A percentile compares a stretch with the other conserved stretches of the same genome.
These are phyloP conservation scores for Mesotaenium endlicherianum DNA, from an alignment of 139 green algal genomes.

Conservation along the genomic window DNA sequence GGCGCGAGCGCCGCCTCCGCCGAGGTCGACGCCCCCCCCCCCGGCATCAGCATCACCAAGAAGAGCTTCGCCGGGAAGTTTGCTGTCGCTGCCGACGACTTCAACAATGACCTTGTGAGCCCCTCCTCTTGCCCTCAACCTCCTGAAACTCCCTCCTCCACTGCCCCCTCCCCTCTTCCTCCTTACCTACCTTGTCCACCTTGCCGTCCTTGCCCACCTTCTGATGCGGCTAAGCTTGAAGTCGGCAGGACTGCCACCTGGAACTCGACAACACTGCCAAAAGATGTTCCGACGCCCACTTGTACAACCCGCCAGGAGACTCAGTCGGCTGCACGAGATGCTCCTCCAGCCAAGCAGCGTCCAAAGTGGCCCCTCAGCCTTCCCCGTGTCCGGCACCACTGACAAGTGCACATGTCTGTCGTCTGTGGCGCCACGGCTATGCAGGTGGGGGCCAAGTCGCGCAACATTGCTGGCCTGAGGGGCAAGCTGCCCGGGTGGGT, in stretches of 20 bases:
- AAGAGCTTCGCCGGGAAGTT: conserved; percentile 74
- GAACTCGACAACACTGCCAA: no score
- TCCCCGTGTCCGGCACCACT: no score
- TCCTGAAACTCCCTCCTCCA: not conserved
- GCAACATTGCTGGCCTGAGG: conserved; percentile 86
- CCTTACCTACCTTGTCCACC: not conserved
- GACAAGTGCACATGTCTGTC: no score
- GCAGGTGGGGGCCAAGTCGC: conserved; percentile 93
- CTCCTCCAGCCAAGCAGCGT: no score
- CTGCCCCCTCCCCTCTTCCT: not conserved
- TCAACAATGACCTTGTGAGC: conserved; percentile 53
- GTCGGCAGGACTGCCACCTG: no score
- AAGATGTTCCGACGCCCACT: no score
- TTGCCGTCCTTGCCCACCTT: no score
- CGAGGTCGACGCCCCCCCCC: not conserved
- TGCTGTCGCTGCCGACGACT: conserved; percentile 83
- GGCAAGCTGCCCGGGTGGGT: conserved; percentile 85
- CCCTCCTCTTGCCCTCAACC: not conserved
- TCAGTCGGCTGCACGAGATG: no score
- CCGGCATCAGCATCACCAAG: conserved; percentile 49
- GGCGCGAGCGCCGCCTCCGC: not conserved
- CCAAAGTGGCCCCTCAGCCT: no score
- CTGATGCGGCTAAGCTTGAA: no score
- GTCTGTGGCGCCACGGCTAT: conserved; percentile 1
- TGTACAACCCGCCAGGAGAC: no score